These are phyloP conservation scores for Boeremia lycopersici DNA, from an alignment of 2,329 filamentous ascomycete species.

Conservation along the genomic window DNA sequence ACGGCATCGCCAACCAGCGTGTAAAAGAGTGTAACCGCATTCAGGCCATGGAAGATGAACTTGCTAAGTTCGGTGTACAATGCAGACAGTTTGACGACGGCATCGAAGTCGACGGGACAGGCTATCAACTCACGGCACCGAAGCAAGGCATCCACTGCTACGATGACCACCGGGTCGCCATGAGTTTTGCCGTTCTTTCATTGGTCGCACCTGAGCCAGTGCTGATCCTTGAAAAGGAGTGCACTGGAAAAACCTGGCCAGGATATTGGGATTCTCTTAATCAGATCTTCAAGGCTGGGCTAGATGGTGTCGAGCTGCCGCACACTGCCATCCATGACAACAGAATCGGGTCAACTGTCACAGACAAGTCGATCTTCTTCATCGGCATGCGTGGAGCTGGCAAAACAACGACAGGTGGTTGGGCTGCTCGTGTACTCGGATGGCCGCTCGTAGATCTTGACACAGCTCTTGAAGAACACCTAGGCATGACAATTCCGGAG, in stretches of 20 bases:
- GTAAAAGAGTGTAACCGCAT: constrained; percentile 99
- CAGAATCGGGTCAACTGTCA: constrained; percentile 31
- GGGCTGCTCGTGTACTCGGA: constrained; percentile 77
- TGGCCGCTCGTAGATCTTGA: constrained; percentile 87
- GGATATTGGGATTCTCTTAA: constrained; percentile 96
- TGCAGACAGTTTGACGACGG: constrained; percentile 92
- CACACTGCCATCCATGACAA: constrained; percentile 45
- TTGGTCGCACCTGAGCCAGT: constrained; percentile 73
- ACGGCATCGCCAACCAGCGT: constrained; percentile 94
- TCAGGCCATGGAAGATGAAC: constrained; percentile 89
- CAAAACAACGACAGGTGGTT: constrained; percentile 90
- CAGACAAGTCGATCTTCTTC: constrained; percentile 78
- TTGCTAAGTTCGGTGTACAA: constrained; percentile 88
- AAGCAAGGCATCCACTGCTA: constrained; percentile 83
- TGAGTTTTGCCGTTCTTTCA: constrained; percentile 94
- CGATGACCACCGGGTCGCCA: constrained; percentile 95
- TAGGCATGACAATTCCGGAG: constrained; percentile 80
- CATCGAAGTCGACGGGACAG: constrained; percentile 73
- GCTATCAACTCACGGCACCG: constrained; percentile 57
- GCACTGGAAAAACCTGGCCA: constrained; percentile 96
- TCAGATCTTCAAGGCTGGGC: constrained; percentile 73
- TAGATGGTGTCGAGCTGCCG: constrained; percentile 73
- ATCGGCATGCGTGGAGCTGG: constrained; percentile 98
- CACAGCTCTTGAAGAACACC: constrained; percentile 76
- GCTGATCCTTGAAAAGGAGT: constrained; percentile 86